These are phyloP conservation scores for Nepenthes alata DNA, from an alignment of 179 eudicot genomes.

Conservation along the genomic window DNA sequence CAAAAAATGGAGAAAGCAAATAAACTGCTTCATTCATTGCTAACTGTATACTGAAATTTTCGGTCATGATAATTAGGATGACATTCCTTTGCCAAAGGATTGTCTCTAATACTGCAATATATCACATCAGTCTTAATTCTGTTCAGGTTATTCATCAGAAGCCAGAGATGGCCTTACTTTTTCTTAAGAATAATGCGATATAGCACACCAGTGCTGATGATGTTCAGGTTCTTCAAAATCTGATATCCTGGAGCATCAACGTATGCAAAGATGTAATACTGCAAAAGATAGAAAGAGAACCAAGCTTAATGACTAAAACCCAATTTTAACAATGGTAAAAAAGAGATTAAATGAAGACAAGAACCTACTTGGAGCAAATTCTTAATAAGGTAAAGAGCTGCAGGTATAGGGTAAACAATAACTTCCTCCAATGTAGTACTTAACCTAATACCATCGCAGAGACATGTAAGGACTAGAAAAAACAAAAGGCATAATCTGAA, in stretches of 20 bases:
- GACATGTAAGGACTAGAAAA: not conserved
- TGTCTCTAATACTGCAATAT: too few relatives aligned
- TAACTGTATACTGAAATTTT: too few relatives aligned
- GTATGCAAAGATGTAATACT: constrained; percentile 97
- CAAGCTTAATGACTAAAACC: not conserved
- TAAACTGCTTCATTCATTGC: not conserved
- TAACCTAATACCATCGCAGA: constrained; percentile 35
- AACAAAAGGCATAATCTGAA: not conserved
- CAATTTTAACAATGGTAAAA: not conserved
- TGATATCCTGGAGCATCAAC: constrained; percentile 99
- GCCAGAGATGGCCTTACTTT: constrained; percentile 33
- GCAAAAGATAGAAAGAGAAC: constrained; percentile 18
- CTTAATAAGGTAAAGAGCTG: constrained; percentile 83
- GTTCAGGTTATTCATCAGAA: not conserved
- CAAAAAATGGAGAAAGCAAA: not conserved
- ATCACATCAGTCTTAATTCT: too few relatives aligned
- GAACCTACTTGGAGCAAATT: constrained; percentile 72
- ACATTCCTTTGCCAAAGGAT: too few relatives aligned
- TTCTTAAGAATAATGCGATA: constrained; percentile 86
- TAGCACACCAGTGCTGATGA: constrained; percentile 83
- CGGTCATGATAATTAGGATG: too few relatives aligned
- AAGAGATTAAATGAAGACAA: not conserved
- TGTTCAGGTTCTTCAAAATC: constrained; percentile 86
- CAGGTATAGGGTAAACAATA: constrained; percentile 92
- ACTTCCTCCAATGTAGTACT: constrained; percentile 87